Percentiles rank a stretch among this genome's conserved stretches.
These are phyloP conservation scores for Smallanthus sonchifolius DNA, from an alignment of 129 eudicot species.

Conservation along the genomic window DNA sequence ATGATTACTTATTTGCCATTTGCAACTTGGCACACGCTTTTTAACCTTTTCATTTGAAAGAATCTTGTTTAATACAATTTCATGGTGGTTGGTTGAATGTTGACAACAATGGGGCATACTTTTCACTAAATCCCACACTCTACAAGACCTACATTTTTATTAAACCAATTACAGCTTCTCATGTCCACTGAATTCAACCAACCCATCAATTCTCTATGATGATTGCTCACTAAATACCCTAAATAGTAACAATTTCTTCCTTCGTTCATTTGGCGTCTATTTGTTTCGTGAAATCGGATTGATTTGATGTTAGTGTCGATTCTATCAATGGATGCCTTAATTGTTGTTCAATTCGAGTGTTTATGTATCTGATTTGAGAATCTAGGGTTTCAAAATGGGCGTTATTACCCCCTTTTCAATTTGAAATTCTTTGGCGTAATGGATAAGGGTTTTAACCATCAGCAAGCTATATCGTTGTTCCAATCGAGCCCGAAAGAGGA, in stretches of 20 bases:
- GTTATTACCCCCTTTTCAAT: too few relatives aligned
- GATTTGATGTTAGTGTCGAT: constrained; percentile 1
- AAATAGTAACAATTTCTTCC: background rate
- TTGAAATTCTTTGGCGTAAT: constrained; percentile 1
- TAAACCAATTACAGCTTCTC: constrained; percentile 30
- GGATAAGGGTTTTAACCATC: constrained; percentile 41
- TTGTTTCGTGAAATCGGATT: background rate
- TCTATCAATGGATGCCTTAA: constrained; percentile 14
- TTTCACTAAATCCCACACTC: constrained; percentile 37
- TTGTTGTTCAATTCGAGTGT: background rate
- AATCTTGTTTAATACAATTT: too few relatives aligned
- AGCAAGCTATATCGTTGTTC: constrained; percentile 45
- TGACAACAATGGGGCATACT: background rate
- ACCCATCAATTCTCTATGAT: background rate
- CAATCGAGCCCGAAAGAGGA: constrained; percentile 39
- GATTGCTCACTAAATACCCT: background rate
- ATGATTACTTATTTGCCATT: too few relatives aligned
- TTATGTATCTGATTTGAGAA: constrained; percentile 16
- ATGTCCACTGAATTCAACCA: background rate
- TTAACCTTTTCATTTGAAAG: too few relatives aligned
- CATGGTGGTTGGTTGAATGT: too few relatives aligned
- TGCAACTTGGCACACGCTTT: too few relatives aligned
- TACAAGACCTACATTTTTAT: constrained; percentile 11
- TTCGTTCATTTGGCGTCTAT: background rate
- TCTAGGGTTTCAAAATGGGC: constrained; percentile 22